phyloP scores from a whole-genome alignment of 106 monocot species.

The Allium cepa region DNA sequence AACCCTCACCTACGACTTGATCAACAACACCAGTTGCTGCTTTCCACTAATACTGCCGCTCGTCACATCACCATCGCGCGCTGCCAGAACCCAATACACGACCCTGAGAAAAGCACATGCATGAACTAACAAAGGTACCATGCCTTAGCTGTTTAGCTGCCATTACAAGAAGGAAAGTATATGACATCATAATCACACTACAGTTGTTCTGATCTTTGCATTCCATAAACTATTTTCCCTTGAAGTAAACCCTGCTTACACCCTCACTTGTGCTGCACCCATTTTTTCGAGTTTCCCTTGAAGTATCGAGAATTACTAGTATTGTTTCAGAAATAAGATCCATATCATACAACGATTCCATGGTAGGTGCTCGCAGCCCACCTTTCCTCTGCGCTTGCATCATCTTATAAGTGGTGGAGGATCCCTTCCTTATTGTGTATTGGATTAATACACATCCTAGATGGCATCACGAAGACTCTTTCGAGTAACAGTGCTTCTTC shows the following conservation, averaged over 20 bases:
- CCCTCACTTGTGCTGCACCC: slow-evolving; percentile 46
- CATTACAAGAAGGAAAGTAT: too few species aligned
- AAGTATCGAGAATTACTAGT: slow-evolving; percentile 82
- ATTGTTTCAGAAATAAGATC: slow-evolving; percentile 66
- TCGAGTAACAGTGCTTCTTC: slow-evolving; percentile 82
- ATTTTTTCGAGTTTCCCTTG: slow-evolving; percentile 62
- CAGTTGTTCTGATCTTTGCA: too few species aligned
- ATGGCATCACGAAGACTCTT: slow-evolving; percentile 94
- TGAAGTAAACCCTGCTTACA: slow-evolving; percentile 49
- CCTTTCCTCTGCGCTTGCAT: slow-evolving; percentile 52
- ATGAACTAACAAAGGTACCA: too few species aligned
- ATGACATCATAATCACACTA: too few species aligned
- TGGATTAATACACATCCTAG: slow-evolving; percentile 89
- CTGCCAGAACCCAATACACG: too few species aligned
- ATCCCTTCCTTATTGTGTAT: slow-evolving; percentile 90
- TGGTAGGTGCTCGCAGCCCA: slow-evolving; percentile 89
- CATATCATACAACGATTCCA: slow-evolving; percentile 92
- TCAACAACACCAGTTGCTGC: too few species aligned
- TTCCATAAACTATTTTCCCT: too few species aligned
- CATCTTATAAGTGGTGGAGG: slow-evolving; percentile 37
- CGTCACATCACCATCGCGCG: too few species aligned
- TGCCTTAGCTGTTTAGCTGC: too few species aligned
- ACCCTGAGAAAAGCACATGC: too few species aligned
- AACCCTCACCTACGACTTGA: too few species aligned
- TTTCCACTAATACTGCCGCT: too few species aligned